A percentile compares a stretch with the other conserved stretches of the same genome.
Evolutionary conservation across 2,329 filamentous ascomycete genomes (phyloP).

Genomic region (Camillea tinctor): DNA sequence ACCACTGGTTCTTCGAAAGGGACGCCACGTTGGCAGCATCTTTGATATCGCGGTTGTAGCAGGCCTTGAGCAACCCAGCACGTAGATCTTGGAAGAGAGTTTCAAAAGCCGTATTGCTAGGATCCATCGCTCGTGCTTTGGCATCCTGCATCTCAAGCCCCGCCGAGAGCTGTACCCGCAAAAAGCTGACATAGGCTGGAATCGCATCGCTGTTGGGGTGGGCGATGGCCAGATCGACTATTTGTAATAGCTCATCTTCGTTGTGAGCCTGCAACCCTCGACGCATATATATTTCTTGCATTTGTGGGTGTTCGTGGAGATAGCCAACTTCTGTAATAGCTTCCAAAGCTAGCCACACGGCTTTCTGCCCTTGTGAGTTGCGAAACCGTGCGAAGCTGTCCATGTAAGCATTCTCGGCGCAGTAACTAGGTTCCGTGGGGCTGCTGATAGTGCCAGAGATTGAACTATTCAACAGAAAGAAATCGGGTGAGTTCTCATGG

Average conservation of each 20-base stretch:
- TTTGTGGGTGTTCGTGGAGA: constrained; percentile 29
- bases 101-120: too few species aligned
- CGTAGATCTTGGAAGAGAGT: too few species aligned
- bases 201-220: too few species aligned
- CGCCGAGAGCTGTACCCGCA: too few species aligned
- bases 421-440: constrained; percentile 34
- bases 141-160: too few species aligned
- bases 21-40: too few species aligned
- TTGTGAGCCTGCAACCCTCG: constrained; percentile 20
- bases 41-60: too few species aligned
- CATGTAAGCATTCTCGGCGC: constrained; percentile 34
- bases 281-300: constrained; percentile 14
- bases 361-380: constrained; percentile 17
- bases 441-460: constrained; percentile 30
- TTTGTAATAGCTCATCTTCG: constrained; percentile 13
- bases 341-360: constrained; percentile 21
- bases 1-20: too few species aligned
- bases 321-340: constrained; percentile 37
- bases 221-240: too few species aligned
- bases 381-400: constrained; percentile 35
- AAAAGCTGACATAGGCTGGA: too few species aligned
- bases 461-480: not conserved
- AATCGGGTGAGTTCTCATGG: constrained; percentile 18
- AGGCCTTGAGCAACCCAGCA: too few species aligned
- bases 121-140: too few species aligned